Base-by-base conservation (phyloP, 345 rosid species). In the Cardamine occulta region DNA sequence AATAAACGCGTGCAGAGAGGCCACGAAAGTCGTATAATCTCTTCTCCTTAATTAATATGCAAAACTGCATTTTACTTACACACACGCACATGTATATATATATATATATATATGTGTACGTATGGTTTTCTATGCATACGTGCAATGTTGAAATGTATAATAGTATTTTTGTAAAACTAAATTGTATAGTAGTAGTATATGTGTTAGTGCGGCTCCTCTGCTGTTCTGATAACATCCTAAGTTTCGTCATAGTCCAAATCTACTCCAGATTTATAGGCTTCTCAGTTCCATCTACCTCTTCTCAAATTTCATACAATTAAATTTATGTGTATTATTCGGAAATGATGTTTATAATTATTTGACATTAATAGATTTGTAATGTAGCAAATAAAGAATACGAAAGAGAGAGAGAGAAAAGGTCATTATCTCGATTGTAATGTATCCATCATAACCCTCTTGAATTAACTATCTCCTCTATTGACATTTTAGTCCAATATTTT, bases 391-490 rank as follows among this genome's bases (percentile, higher is more conserved):
- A 76, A 63, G 59, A 76, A 63, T 26, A 42, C 39, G 52, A 44
- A 65, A 63, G 80, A 74, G 18, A 24, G 14, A 24, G 8, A 44
- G 21, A 56, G 4, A 44, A 26, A 63, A 70, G 3, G 80, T 70
- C 80, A 63, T 35, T 70, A 66, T 70, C 71, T 56, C 51, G 47
- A 75, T 60, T 68, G 74, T 68, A 51, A 76, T 62, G 80, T 76
- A 32, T 40, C 70, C 70, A 68, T 66, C 68, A 75, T 34, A 17
- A 3, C 24, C 34, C 42, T 39, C 67, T 66, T 59, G 31, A 67
- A 58, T 66, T 67, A 48, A 67, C 59, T 58, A 26, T 47, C 44
- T 7, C 73, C 15, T 63, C n/a, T 49, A 5, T 31, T 31, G 9
- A 70, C 59, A 17, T 56, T 12, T 34, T 23, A 48, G 13, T 60